phyloP scores from a whole-genome alignment of 2,329 filamentous ascomycete species.

The Nemania sp. region DNA sequence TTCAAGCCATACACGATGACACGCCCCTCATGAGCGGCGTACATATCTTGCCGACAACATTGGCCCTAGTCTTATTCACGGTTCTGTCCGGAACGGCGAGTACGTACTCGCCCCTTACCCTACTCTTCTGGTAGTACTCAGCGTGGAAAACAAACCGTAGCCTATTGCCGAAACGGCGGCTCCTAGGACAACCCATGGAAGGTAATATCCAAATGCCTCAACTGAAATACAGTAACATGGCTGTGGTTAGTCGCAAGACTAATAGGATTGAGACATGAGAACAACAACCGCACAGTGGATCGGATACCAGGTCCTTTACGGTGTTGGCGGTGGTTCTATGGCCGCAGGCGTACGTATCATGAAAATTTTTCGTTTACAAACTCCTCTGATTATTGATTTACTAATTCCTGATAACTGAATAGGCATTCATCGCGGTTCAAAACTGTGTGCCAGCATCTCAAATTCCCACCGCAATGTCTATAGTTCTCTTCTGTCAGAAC shows the following conservation, averaged over 20 bases:
- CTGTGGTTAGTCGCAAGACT: neutral
- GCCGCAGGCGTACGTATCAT: slow-evolving; percentile 1
- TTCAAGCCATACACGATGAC: slow-evolving; percentile 33
- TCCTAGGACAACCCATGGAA: too few relatives aligned
- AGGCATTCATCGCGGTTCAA: slow-evolving; percentile 29
- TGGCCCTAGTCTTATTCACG: slow-evolving; percentile 33
- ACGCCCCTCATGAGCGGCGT: slow-evolving; percentile 31
- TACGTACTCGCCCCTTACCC: slow-evolving; percentile 26
- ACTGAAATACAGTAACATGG: too few relatives aligned
- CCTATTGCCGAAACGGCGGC: too few relatives aligned
- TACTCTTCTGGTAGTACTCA: neutral
- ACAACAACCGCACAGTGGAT: slow-evolving; percentile 39
- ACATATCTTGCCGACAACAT: slow-evolving; percentile 34
- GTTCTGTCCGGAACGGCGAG: slow-evolving; percentile 34
- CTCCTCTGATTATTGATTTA: neutral
- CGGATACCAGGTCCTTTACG: slow-evolving; percentile 39
- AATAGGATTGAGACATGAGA: slow-evolving; percentile 30
- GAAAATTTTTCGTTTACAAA: slow-evolving; percentile 16
- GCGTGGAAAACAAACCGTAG: too few relatives aligned
- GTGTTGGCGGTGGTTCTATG: slow-evolving; percentile 23
- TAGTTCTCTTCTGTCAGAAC: slow-evolving; percentile 54
- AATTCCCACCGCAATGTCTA: slow-evolving; percentile 36
- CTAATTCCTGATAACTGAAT: too few relatives aligned
- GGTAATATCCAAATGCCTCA: too few relatives aligned
- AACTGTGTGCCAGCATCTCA: slow-evolving; percentile 22